These are phyloP conservation scores for Talaromyces atroroseus DNA, from an alignment of 2,329 filamentous ascomycete species.

Conservation along the genomic window DNA sequence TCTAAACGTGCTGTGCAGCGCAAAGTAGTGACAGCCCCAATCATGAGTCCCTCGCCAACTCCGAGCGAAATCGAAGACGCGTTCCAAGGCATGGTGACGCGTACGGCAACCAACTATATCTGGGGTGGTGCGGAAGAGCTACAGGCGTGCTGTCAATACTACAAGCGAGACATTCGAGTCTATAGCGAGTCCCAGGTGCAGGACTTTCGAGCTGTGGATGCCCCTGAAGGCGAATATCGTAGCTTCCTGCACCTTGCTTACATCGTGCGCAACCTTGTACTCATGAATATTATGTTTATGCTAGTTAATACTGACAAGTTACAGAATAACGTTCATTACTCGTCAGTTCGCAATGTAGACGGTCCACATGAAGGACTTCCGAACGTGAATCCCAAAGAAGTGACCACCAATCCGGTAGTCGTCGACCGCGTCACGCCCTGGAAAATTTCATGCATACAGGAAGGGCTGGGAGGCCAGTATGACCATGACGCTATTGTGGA, in stretches of 20 bases:
- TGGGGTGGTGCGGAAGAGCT: slow-evolving; percentile 66
- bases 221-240: slow-evolving; percentile 29
- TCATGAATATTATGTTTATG: not conserved
- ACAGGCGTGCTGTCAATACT: slow-evolving; percentile 59
- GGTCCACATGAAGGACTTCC: slow-evolving; percentile 56
- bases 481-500: slow-evolving; percentile 49
- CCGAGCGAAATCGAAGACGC: slow-evolving; percentile 53
- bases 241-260: slow-evolving; percentile 55
- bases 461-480: slow-evolving; percentile 47
- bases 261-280: slow-evolving; percentile 45
- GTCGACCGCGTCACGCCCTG: slow-evolving; percentile 43
- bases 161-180: slow-evolving; percentile 57
- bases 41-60: slow-evolving; percentile 36
- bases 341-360: slow-evolving; percentile 56
- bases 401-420: slow-evolving; percentile 21
- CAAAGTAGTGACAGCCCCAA: not conserved
- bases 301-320: slow-evolving; percentile 15
- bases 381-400: slow-evolving; percentile 35
- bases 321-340: slow-evolving; percentile 61
- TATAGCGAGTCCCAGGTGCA: slow-evolving; percentile 44
- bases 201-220: slow-evolving; percentile 42
- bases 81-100: slow-evolving; percentile 53
- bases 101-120: slow-evolving; percentile 56
- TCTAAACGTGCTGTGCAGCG: slow-evolving; percentile 50
- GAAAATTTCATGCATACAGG: slow-evolving; percentile 51